A percentile compares a stretch with the other conserved stretches of the same genome.
Conservation (phyloP, 495 filamentous ascomycete genomes). For the Talaromyces borbonicus region DNA sequence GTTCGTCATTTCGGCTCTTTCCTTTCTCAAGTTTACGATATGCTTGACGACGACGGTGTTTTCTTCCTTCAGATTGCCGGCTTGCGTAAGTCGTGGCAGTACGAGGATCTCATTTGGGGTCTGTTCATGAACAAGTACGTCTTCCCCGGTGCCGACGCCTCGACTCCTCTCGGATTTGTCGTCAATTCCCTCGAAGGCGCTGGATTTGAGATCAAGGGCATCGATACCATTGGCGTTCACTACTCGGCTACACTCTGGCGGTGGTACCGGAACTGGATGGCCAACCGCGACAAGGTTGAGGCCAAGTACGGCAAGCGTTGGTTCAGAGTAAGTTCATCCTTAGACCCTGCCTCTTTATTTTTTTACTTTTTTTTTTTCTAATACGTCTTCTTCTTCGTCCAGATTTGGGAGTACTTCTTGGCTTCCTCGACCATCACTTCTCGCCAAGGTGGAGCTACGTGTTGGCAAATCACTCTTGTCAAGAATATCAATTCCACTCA, state of each 20-base stretch:
- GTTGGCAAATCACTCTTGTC: slow-evolving; percentile 90
- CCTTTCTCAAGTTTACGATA: slow-evolving; percentile 54
- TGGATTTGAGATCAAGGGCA: slow-evolving; percentile 48
- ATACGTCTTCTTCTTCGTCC: too few relatives aligned
- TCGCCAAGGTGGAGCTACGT: slow-evolving; percentile 85
- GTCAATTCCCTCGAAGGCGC: slow-evolving; percentile 56
- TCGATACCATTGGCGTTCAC: slow-evolving; percentile 91
- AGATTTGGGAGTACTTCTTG: slow-evolving; percentile 99
- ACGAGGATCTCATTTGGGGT: slow-evolving; percentile 66
- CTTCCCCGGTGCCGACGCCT: slow-evolving; percentile 62
- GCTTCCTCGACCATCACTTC: slow-evolving; percentile 88
- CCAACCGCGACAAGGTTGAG: slow-evolving; percentile 85
- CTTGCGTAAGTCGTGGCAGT: slow-evolving; percentile 60
- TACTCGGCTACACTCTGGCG: slow-evolving; percentile 96
- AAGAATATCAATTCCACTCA: slow-evolving; percentile 98
- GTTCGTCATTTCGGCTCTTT: slow-evolving; percentile 54
- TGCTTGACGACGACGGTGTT: slow-evolving; percentile 61
- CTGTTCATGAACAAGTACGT: slow-evolving; percentile 74
- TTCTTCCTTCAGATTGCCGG: slow-evolving; percentile 68
- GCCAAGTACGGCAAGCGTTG: slow-evolving; percentile 93
- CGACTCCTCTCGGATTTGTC: slow-evolving; percentile 55
- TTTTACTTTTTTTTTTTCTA: neutral
- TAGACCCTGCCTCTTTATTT: neutral
- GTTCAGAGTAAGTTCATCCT: slow-evolving; percentile 69
- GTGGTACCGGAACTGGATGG: slow-evolving; percentile 99